These are phyloP conservation scores for Aspergillus felis DNA, from an alignment of 2,329 filamentous ascomycete species.

Conservation along the genomic window DNA sequence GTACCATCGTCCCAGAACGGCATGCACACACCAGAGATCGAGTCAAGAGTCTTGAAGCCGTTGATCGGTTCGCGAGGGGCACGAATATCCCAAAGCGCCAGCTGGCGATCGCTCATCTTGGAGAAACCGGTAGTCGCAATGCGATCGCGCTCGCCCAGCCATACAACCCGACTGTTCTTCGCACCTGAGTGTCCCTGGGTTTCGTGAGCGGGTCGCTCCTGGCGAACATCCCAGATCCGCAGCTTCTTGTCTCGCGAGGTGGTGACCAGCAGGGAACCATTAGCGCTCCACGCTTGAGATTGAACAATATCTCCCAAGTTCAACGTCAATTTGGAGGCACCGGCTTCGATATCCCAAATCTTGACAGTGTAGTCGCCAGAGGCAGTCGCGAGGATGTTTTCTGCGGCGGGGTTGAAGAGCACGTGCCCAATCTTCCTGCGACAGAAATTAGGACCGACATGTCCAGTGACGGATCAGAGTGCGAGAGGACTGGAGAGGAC, in stretches of 20 bases:
- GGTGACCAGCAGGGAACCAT: conserved; percentile 79
- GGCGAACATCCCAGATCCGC: conserved; percentile 93
- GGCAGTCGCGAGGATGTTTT: conserved; percentile 90
- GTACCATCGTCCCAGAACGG: conserved; percentile 99
- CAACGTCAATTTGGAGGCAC: conserved; percentile 68
- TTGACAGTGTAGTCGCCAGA: conserved; percentile 95
- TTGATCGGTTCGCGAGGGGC: conserved; percentile 75
- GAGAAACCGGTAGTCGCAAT: conserved; percentile 97
- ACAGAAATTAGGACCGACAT: conserved; percentile 13
- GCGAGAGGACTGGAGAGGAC: conserved; percentile 15
- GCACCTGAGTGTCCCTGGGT: conserved; percentile 82
- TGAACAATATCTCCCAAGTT: conserved; percentile 91
- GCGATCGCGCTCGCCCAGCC: conserved; percentile 95
- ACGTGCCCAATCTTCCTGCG: conserved; percentile 93
- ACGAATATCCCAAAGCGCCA: conserved; percentile 92
- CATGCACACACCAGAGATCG: conserved; percentile 97
- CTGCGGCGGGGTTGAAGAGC: conserved; percentile 92
- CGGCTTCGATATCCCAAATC: conserved; percentile 87
- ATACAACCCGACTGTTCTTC: conserved; percentile 95
- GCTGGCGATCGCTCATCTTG: conserved; percentile 94
- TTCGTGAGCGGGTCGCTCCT: conserved; percentile 83
- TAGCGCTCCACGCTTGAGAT: conserved; percentile 91
- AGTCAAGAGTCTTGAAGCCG: conserved; percentile 86
- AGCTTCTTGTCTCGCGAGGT: conserved; percentile 98
- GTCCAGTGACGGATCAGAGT: background rate